Evolutionary conservation across 306 rosid species (phyloP).

Genomic region (Trifolium fragiferum): DNA sequence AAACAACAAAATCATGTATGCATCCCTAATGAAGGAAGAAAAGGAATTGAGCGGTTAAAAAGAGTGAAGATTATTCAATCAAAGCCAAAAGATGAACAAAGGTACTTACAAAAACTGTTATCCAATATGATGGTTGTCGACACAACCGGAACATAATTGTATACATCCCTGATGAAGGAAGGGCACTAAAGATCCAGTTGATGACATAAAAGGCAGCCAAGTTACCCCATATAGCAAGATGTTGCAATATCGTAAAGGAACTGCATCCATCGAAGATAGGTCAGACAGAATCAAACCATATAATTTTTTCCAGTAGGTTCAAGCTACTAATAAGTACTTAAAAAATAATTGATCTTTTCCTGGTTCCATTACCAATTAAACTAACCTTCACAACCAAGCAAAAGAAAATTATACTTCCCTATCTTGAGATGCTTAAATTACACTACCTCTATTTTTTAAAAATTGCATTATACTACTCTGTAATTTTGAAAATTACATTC

Average conservation of each 20-base stretch:
- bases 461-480: neutral
- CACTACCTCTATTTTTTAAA: slow-evolving; percentile 2
- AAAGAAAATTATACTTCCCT: neutral
- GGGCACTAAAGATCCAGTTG: slow-evolving; percentile 88
- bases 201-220: slow-evolving; percentile 78
- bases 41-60: neutral
- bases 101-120: slow-evolving; percentile 75
- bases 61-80: slow-evolving; percentile 12
- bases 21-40: neutral
- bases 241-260: slow-evolving; percentile 89
- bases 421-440: neutral
- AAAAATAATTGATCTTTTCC: slow-evolving; percentile 11
- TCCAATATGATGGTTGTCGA: slow-evolving; percentile 89
- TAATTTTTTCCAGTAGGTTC: slow-evolving; percentile 23
- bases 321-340: slow-evolving; percentile 30
- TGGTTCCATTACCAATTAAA: neutral
- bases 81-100: slow-evolving; percentile 14
- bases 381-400: slow-evolving; percentile 14
- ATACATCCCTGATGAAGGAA: slow-evolving; percentile 96
- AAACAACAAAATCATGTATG: slow-evolving; percentile 1
- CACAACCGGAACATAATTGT: slow-evolving; percentile 94
- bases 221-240: slow-evolving; percentile 94
- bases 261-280: slow-evolving; percentile 61
- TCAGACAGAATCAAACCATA: slow-evolving; percentile 40
- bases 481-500: neutral